Evolutionary conservation across 208 protist genomes (phyloP), one percentile per base, ranked within the genome.

Genomic region (Endotrypanum monterogeii): DNA sequence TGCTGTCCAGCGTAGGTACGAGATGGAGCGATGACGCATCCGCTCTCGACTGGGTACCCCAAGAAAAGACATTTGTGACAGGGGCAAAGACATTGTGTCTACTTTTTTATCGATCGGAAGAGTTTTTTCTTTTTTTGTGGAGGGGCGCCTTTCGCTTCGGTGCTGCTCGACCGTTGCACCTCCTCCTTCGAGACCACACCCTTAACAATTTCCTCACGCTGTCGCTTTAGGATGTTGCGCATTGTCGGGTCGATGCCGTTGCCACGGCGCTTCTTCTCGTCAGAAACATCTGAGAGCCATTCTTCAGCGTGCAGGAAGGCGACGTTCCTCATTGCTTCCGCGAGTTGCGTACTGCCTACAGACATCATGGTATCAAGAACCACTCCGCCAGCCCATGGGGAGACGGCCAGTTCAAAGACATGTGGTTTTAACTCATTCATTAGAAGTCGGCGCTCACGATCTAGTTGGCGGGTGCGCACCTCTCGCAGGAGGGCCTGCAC

Each of bases 391-490:
- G 93, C 89, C 93, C 93, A 97, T 46, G 91, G 93, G 14, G 89
- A 95, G 41, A 91, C 81, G 23, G 93, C 77, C 16, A 97, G 82
- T 48, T 91, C 84, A 52, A 97, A 95, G 18, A 97, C 93, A 55
- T 89, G 84, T 44, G 93, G 91, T 78, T 97, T 97, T 67, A 97
- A 83, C 67, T 91, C 85, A 50, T 92, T 86, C 91, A 96, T 93
- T 41, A 97, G 82, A 28, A 79, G 62, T 65, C 85, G 89, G 55
- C 89, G 88, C 67, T 91, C 81, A 2, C 44, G 37, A 12, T 95
- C 87, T 41, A 97, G 76, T 50, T 88, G 65, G 5, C 93, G 89
- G 25, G 70, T 75, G 41, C 84, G 73, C 39, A 84, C 87, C 79
- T 94, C 91, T 30, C 84, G 89, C 37, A 97, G 83, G 11, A 97